Conservation (phyloP, 345 rosid species). For the Arabidopsis suecica region DNA sequence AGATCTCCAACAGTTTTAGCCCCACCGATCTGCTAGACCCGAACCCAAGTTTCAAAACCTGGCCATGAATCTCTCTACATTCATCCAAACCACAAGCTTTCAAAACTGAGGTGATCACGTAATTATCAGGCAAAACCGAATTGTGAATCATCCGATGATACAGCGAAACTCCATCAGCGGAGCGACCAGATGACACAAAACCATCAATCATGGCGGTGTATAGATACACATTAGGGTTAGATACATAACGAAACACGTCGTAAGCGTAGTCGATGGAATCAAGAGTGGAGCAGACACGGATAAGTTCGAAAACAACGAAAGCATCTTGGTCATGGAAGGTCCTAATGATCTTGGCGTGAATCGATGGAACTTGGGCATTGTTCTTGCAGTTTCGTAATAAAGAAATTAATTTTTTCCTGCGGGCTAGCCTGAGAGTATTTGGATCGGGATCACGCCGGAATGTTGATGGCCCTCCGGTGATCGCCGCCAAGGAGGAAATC, state of each 20-base stretch:
- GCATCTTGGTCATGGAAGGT: conserved; percentile 54
- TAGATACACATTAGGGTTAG: conserved; percentile 58
- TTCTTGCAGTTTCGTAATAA: conserved; percentile 32
- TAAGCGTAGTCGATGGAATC: conserved; percentile 54
- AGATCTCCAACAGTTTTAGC: conserved; percentile 54
- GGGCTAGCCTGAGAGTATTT: conserved; percentile 18
- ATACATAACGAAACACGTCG: conserved; percentile 51
- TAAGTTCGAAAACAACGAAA: conserved; percentile 62
- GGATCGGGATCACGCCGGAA: conserved; percentile 40
- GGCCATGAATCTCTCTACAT: conserved; percentile 61
- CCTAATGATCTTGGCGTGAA: conserved; percentile 52
- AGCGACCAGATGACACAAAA: conserved; percentile 50
- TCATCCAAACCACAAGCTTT: conserved; percentile 55
- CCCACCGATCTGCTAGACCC: conserved; percentile 51
- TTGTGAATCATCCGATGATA: conserved; percentile 53
- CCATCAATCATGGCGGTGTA: conserved; percentile 70
- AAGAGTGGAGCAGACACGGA: conserved; percentile 55
- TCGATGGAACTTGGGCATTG: conserved; percentile 30
- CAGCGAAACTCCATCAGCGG: conserved; percentile 50
- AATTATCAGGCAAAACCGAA: conserved; percentile 57
- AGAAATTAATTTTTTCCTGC: conserved; percentile 30
- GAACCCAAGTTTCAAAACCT: conserved; percentile 62
- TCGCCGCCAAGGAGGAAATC: conserved; percentile 25
- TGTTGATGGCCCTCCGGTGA: conserved; percentile 24
- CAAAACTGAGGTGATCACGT: conserved; percentile 54